Base-by-base conservation (phyloP, 2,329 filamentous ascomycete species). In the Blastomyces silverae region DNA sequence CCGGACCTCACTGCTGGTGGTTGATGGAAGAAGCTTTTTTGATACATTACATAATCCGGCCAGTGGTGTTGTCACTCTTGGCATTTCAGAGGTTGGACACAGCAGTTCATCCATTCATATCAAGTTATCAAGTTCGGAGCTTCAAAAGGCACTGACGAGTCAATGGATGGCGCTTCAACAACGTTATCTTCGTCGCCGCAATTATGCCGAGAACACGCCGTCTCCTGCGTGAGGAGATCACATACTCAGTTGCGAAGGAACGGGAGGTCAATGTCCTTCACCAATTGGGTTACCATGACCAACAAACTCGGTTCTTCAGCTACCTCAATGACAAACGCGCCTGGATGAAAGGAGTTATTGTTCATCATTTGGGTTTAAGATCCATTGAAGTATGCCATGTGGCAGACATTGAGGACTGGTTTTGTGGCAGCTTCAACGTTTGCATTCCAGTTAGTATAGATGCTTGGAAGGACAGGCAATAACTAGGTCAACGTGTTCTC, bases 401-500 rank as follows among this genome's bases (percentile, higher is more conserved):
- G 6, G 65, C 67, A 66, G 66, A 70, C 65, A 69, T 71, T 28
- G 63, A 67, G 37, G 67, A 73, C 46, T 76, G 76, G 75, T 68
- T 68, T 73, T 50, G 69, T 56, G 75, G 75, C 8, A 72, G 70
- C 64, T 78, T 76, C 66, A 79, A 78, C 64, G 69, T 75, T 56
- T 77, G 73, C 63, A 68, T 77, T 20, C 61, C 50, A 55, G 31
- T 56, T 15, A 55, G 4, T 28, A 53, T 62, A 15, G 25, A 62
- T 28, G 4, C 42, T 5, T 42, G 61, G 50, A 62, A 53, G 8
- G 31, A 48, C 11, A 31, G 22, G 20, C 42, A 46, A 22, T 39
- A 61, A 48, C 8, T 1, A 31, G 46, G 44, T n/a, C 8, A 42
- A 3, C 39, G 53, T 37, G 44, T 50, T 20, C n/a, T 64, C 6